Evolutionary conservation across 1,284 basidiomycete genomes (phyloP).

Genomic region (Rhodotorula sp.): DNA sequence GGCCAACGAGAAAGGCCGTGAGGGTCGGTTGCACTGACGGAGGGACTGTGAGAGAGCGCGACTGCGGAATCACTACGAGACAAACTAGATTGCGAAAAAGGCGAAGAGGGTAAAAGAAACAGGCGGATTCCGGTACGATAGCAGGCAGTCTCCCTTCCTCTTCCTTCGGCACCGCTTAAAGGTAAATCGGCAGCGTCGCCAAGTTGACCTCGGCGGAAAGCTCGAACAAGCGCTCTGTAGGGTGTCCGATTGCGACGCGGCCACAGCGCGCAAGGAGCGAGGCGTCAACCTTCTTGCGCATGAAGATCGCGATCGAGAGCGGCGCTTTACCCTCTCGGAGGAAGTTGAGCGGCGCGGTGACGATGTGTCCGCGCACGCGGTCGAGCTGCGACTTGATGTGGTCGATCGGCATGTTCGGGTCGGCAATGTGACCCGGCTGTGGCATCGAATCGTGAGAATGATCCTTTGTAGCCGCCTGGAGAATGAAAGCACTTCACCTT

Average conservation of each 20-base stretch:
- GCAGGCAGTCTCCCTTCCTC: neutral
- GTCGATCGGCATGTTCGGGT: constrained; percentile 31
- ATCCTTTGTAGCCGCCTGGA: neutral
- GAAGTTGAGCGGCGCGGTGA: constrained; percentile 53
- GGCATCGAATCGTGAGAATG: neutral
- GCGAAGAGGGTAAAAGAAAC: neutral
- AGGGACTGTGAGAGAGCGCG: neutral
- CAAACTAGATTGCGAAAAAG: neutral
- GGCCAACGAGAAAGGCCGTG: too few relatives aligned
- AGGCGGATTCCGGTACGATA: neutral
- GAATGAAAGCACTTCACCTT: constrained; percentile 55
- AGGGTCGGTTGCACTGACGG: neutral
- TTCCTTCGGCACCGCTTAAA: neutral
- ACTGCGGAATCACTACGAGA: neutral
- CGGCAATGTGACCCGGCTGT: constrained; percentile 67
- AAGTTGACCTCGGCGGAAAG: constrained; percentile 33
- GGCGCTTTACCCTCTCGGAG: constrained; percentile 16
- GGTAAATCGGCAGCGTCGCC: constrained; percentile 24
- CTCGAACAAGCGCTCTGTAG: constrained; percentile 21
- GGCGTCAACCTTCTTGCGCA: neutral
- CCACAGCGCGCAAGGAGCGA: neutral
- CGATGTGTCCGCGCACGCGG: constrained; percentile 60
- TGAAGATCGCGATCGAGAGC: neutral
- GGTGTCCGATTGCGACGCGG: neutral
- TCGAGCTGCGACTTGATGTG: constrained; percentile 59